Conservation (phyloP, 176 grass and related monocot genomes). For the Saccharum officinarum region DNA sequence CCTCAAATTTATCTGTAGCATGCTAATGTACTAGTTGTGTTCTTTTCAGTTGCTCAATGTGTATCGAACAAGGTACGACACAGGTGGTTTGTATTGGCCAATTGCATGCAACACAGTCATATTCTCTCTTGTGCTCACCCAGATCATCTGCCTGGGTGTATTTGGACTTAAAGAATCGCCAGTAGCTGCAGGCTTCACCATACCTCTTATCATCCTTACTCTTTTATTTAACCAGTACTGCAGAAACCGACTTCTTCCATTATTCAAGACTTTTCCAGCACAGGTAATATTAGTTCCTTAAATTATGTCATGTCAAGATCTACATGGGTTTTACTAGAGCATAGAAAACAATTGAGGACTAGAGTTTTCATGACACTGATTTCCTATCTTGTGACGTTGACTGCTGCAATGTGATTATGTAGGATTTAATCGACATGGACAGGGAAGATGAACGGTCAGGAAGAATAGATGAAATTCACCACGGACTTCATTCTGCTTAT, state of each 20-base stretch:
- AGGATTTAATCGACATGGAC: conserved; percentile 90
- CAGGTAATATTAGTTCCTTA: conserved; percentile 53
- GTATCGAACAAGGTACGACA: conserved; percentile 76
- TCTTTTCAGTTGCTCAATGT: conserved; percentile 79
- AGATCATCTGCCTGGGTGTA: conserved; percentile 85
- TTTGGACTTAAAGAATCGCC: conserved; percentile 82
- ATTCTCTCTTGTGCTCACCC: conserved; percentile 88
- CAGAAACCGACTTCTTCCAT: conserved; percentile 72
- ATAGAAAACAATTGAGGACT: not conserved
- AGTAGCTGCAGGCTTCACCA: conserved; percentile 63
- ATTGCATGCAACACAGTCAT: conserved; percentile 78
- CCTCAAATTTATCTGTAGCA: not conserved
- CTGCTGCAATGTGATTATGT: not conserved
- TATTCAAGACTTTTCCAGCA: conserved; percentile 68
- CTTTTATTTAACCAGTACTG: conserved; percentile 93
- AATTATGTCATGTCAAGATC: not conserved
- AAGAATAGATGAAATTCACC: conserved; percentile 79
- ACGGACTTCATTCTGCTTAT: conserved; percentile 54
- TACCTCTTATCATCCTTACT: conserved; percentile 77
- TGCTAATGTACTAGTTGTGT: conserved; percentile 18
- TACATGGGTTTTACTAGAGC: not conserved
- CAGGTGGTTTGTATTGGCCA: conserved; percentile 83
- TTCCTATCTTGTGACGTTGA: not conserved
- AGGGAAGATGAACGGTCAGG: conserved; percentile 60
- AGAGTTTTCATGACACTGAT: not conserved